Percentiles rank a stretch among this genome's conserved stretches.
Evolutionary conservation across 306 rosid genomes (phyloP).

Genomic region (Malus domestica): ASM211411v1 NC_041793.1:44923501-44924000

Average conservation of each 20-base stretch:
- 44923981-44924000: conserved; percentile 47
- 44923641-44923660: neutral
- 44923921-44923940: conserved; percentile 41
- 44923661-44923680: neutral
- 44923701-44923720: neutral
- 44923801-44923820: neutral
- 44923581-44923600: too few relatives aligned
- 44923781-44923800: neutral
- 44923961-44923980: conserved; percentile 31
- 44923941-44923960: conserved; percentile 44
- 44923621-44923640: neutral
- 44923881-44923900: conserved; percentile 50
- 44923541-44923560: too few relatives aligned
- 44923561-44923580: neutral
- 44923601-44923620: neutral
- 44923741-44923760: neutral
- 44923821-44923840: neutral
- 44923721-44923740: neutral
- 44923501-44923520: too few relatives aligned
- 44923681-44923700: neutral
- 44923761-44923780: neutral
- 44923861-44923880: conserved; percentile 41
- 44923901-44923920: conserved; percentile 28
- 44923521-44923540: too few relatives aligned
- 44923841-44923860: conserved; percentile 6